These are phyloP conservation scores for Nicotiana tabacum DNA, from an alignment of 257 asterid genomes.

Conservation along the genomic window DNA sequence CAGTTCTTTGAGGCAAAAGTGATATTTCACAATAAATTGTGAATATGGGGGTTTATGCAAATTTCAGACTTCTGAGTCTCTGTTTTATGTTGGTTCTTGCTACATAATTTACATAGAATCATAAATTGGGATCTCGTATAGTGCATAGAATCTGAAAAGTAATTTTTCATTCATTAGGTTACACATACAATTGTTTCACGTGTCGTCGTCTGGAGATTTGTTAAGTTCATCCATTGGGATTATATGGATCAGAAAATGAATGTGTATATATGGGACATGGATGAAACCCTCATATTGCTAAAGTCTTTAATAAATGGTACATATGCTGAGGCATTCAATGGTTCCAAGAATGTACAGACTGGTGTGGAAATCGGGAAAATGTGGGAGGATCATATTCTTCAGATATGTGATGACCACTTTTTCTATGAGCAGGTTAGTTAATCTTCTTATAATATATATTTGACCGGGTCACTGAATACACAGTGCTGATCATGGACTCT, in stretches of 20 bases:
- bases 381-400: constrained; percentile 91
- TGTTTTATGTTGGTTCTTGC: not conserved
- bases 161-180: not conserved
- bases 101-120: too few species aligned
- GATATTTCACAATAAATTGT: not conserved
- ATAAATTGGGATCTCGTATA: not conserved
- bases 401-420: constrained; percentile 69
- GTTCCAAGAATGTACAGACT: constrained; percentile 50
- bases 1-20: not conserved
- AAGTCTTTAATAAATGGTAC: constrained; percentile 68
- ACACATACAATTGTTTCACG: not conserved
- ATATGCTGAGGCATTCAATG: constrained; percentile 65
- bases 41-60: not conserved
- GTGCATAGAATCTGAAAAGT: not conserved
- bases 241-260: constrained; percentile 51
- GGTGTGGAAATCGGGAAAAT: constrained; percentile 68
- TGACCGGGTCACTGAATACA: not conserved
- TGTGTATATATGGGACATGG: constrained; percentile 98
- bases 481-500: not conserved
- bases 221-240: not conserved
- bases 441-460: not conserved
- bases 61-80: not conserved
- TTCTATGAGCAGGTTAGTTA: constrained; percentile 72
- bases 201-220: not conserved
- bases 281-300: constrained; percentile 89